These are phyloP conservation scores for Solanum pennellii DNA, from an alignment of 257 asterid genomes.

Conservation along the genomic window DNA sequence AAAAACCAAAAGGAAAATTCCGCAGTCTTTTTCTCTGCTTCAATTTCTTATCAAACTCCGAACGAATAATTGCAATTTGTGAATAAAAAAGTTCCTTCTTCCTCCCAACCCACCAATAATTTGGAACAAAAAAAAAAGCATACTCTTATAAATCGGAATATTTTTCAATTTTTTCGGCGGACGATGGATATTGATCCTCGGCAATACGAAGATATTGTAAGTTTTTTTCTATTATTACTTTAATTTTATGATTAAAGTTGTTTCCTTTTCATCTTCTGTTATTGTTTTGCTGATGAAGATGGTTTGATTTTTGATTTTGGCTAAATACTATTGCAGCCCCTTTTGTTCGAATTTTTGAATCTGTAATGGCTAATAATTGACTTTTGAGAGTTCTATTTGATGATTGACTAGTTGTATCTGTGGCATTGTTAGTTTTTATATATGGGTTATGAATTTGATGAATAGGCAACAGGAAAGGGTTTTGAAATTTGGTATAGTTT, in stretches of 20 bases:
- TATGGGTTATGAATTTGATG: neutral
- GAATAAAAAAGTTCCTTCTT: neutral
- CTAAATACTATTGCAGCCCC: neutral
- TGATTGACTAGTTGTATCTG: neutral
- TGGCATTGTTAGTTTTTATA: neutral
- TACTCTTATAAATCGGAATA: neutral
- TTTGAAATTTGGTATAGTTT: neutral
- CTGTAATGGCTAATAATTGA: neutral
- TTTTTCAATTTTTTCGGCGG: neutral
- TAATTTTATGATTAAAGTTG: neutral
- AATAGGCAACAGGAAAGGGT: neutral
- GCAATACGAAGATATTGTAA: slow-evolving; percentile 25
- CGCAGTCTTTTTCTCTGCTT: neutral
- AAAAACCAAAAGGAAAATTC: neutral
- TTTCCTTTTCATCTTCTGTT: neutral
- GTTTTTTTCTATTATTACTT: neutral
- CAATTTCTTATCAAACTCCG: neutral
- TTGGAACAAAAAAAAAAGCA: neutral
- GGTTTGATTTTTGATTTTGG: neutral
- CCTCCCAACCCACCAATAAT: neutral
- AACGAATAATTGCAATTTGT: neutral
- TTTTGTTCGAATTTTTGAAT: neutral
- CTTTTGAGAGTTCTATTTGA: neutral
- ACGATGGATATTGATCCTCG: slow-evolving; percentile 36
- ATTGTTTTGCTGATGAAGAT: neutral